phyloP scores from a whole-genome alignment of 306 rosid species.

The Cicer yamashitae region DNA sequence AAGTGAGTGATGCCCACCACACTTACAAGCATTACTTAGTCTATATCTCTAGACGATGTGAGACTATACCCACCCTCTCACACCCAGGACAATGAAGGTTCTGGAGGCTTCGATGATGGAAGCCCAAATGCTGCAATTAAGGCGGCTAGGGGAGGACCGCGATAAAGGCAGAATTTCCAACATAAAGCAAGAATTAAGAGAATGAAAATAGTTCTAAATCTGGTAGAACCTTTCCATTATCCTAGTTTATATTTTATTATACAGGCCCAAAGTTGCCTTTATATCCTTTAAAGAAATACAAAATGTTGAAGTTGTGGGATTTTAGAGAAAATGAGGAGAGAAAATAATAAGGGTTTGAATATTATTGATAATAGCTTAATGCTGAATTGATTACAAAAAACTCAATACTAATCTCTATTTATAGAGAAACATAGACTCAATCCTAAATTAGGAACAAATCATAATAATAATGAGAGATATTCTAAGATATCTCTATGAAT shows the following conservation, averaged over 20 bases:
- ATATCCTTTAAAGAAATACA: too few species aligned
- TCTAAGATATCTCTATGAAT: too few species aligned
- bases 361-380: too few species aligned
- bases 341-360: too few species aligned
- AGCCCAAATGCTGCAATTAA: neutral
- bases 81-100: neutral
- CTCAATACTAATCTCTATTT: too few species aligned
- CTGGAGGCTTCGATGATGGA: neutral
- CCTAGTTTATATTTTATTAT: neutral
- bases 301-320: too few species aligned
- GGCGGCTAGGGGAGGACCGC: neutral
- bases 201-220: neutral
- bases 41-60: neutral
- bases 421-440: too few species aligned
- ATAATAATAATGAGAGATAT: too few species aligned
- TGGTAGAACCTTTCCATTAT: conserved; percentile 9
- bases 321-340: too few species aligned
- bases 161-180: neutral
- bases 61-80: neutral
- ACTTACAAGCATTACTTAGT: neutral
- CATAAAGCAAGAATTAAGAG: conserved; percentile 3
- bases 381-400: too few species aligned
- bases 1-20: neutral
- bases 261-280: neutral
- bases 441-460: too few species aligned